A percentile compares a stretch with the other conserved stretches of the same genome.
These are phyloP conservation scores for Trichophyton simii DNA, from an alignment of 2,329 filamentous ascomycete genomes.

Conservation along the genomic window DNA sequence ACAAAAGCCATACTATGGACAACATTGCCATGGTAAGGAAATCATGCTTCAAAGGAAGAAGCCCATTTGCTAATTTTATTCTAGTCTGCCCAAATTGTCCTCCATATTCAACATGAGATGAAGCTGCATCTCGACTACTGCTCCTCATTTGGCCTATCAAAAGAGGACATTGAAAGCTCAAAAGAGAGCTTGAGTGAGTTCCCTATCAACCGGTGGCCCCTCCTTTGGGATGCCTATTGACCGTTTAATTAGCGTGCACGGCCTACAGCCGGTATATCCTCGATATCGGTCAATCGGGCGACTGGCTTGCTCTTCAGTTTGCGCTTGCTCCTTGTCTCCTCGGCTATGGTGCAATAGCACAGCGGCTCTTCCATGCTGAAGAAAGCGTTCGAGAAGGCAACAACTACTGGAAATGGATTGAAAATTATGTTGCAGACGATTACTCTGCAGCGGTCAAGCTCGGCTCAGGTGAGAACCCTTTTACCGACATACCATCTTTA, in stretches of 20 bases:
- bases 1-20: slow-evolving; percentile 63
- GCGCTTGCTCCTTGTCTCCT: slow-evolving; percentile 76
- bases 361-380: slow-evolving; percentile 52
- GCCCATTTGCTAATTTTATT: not conserved
- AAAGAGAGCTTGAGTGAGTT: slow-evolving; percentile 59
- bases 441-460: slow-evolving; percentile 60
- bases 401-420: slow-evolving; percentile 79
- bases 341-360: slow-evolving; percentile 74
- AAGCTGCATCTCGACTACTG: slow-evolving; percentile 73
- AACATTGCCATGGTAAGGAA: slow-evolving; percentile 55
- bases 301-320: slow-evolving; percentile 77
- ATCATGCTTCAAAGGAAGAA: not conserved
- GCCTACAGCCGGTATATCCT: slow-evolving; percentile 79
- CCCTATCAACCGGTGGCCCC: too few species aligned
- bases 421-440: slow-evolving; percentile 73
- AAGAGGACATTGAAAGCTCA: slow-evolving; percentile 56
- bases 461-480: slow-evolving; percentile 48
- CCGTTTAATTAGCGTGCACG: slow-evolving; percentile 48
- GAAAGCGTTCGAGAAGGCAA: slow-evolving; percentile 53
- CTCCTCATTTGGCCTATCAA: slow-evolving; percentile 62
- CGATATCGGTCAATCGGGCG: slow-evolving; percentile 74
- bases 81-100: slow-evolving; percentile 56
- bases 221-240: not conserved
- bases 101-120: slow-evolving; percentile 68
- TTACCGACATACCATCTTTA: not conserved